Base-by-base conservation (phyloP, 768 basidiomycete genomes). In the Boletus rubropictus region DNA sequence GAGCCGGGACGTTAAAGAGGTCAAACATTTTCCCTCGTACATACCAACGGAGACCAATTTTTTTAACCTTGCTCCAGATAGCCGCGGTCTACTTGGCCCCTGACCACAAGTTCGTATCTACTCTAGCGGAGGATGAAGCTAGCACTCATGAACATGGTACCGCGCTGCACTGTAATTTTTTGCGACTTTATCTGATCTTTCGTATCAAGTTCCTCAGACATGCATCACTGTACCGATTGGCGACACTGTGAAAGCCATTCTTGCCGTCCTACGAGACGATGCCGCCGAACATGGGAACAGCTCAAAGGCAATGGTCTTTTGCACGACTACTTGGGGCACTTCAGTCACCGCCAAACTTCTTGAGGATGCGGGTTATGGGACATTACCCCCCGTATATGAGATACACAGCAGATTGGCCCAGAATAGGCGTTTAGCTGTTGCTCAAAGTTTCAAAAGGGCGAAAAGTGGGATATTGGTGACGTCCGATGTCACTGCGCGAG, bases 301-400 rank as follows among this genome's bases (percentile, higher is more conserved):
- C 1, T 70, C 71, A 35, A 77, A 77, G 49, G 55, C 73, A 14
- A 82, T 86, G 62, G 70, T 79, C 6, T 86, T 86, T 70, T 74
- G 80, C 36, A 79, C 82, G n/a, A 86, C 83, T 6, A 82, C 83
- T 7, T 73, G 79, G 44, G 78, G 77, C 8, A 77, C 79, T 1
- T 69, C 67, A 7, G 62, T 80, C 35, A 68, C 70, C 2, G 55
- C 66, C 1, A 61, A 63, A 14, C 43, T 73, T 22, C 62, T 74
- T n/a, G 53, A 32, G 55, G 65, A 37, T 46, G 75, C 54, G 46
- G 64, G 54, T 12, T 1, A 39, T 24, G 48, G 59, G 40, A 53
- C 59, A 20, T 38, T 65, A 18, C 70, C 75, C 0, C 69, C 67
- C 5, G 52, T 79, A 8, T 72, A 64, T 45, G 75, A 80, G 54